Evolutionary conservation across 768 basidiomycete species (phyloP).

Genomic region (Mycena capillaripes): DNA sequence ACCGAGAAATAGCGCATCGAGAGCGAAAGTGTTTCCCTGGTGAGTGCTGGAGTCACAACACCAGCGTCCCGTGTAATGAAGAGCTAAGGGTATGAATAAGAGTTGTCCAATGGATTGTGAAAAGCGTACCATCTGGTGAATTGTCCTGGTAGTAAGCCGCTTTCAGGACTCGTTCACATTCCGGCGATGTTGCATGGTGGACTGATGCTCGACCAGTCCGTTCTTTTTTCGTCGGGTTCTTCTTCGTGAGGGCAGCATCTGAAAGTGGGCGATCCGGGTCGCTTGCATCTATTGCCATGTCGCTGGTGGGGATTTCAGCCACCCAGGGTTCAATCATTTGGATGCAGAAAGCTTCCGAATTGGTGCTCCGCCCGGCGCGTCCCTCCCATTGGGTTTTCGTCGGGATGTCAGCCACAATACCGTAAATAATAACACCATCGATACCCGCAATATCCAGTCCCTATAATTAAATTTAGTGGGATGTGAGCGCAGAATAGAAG

Average conservation of each 20-base stretch:
- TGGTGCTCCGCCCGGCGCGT: neutral
- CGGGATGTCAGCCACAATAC: neutral
- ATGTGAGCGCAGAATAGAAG: neutral
- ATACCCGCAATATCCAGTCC: constrained; percentile 2
- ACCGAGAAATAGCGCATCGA: neutral
- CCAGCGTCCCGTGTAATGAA: constrained; percentile 5
- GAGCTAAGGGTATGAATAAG: no score
- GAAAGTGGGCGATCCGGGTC: constrained; percentile 2
- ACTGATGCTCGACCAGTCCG: neutral
- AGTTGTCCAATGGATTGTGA: neutral
- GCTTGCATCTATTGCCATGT: neutral
- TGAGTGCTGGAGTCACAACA: constrained; percentile 9
- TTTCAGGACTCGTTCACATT: neutral
- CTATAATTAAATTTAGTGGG: neutral
- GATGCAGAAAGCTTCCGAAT: neutral
- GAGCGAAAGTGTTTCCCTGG: neutral
- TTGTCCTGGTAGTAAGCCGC: constrained; percentile 1
- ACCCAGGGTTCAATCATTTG: constrained; percentile 27
- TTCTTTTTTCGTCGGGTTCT: constrained; percentile 12
- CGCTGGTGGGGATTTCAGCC: neutral
- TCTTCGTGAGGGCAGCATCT: neutral
- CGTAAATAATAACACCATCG: constrained; percentile 6
- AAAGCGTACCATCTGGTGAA: constrained; percentile 4
- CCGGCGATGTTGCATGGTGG: neutral
- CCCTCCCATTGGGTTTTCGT: constrained; percentile 6